These are phyloP conservation scores for Pisolithus tinctorius DNA, from an alignment of 768 basidiomycete genomes.

Conservation along the genomic window DNA sequence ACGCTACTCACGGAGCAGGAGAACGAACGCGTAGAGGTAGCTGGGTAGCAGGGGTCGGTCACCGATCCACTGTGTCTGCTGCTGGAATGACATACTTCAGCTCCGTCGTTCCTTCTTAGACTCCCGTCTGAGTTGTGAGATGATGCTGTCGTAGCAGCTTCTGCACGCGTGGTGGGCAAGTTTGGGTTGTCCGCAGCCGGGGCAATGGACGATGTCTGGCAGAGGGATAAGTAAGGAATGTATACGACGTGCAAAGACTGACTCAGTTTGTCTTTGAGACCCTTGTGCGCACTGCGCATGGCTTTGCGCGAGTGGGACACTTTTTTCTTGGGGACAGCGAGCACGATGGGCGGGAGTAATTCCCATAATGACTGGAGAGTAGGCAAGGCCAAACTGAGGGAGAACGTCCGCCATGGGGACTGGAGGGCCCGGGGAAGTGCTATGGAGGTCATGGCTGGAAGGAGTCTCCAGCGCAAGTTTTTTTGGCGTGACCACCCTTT, in stretches of 20 bases:
- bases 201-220: slow-evolving; percentile 83
- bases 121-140: slow-evolving; percentile 17
- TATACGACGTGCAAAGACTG: slow-evolving; percentile 4
- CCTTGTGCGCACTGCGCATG: slow-evolving; percentile 94
- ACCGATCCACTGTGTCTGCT: too few relatives aligned
- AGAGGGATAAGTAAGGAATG: slow-evolving; percentile 5
- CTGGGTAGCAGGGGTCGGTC: too few relatives aligned
- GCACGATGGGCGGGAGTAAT: slow-evolving; percentile 79
- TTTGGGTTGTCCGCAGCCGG: slow-evolving; percentile 85
- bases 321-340: slow-evolving; percentile 94
- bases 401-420: slow-evolving; percentile 12
- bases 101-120: slow-evolving; percentile 5
- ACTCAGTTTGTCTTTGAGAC: slow-evolving; percentile 92
- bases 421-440: slow-evolving; percentile 22
- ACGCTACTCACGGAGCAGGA: neutral
- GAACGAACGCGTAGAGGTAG: too few relatives aligned
- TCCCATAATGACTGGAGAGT: slow-evolving; percentile 49
- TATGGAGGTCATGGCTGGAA: slow-evolving; percentile 34
- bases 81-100: neutral
- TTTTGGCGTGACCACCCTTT: slow-evolving; percentile 6
- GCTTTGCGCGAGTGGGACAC: slow-evolving; percentile 88
- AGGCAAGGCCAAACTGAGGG: slow-evolving; percentile 33
- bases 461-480: neutral
- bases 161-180: slow-evolving; percentile 85
- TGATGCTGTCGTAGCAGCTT: slow-evolving; percentile 52